Percentiles rank a stretch among this genome's conserved stretches.
Conservation (phyloP, 352 stramenopile species). For the Thalassiosira livingstoniorum region DNA sequence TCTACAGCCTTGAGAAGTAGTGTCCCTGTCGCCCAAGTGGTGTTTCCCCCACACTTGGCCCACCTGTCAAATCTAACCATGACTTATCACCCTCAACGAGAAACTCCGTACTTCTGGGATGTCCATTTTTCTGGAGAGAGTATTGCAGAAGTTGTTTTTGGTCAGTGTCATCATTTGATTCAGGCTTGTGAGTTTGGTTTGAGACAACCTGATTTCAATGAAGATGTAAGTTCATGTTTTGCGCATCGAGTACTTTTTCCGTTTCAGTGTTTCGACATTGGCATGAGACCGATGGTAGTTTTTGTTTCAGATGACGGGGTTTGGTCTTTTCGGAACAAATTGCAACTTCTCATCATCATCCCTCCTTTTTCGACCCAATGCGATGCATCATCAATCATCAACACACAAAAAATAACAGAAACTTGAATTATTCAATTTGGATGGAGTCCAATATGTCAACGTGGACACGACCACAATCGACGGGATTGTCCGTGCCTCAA, state of each 20-base stretch:
- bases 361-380: neutral
- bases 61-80: slow-evolving; percentile 49
- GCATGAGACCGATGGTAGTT: no score
- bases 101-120: slow-evolving; percentile 71
- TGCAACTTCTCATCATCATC: neutral
- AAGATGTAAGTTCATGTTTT: slow-evolving; percentile 53
- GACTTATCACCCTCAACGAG: slow-evolving; percentile 39
- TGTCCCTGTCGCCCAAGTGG: slow-evolving; percentile 1
- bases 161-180: slow-evolving; percentile 51
- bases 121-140: slow-evolving; percentile 65
- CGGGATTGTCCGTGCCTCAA: slow-evolving; percentile 48
- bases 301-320: neutral
- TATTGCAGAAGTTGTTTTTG: slow-evolving; percentile 57
- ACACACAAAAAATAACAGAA: slow-evolving; percentile 23
- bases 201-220: slow-evolving; percentile 53
- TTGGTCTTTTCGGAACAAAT: neutral
- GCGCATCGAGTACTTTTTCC: slow-evolving; percentile 19
- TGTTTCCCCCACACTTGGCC: slow-evolving; percentile 25
- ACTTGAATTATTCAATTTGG: slow-evolving; percentile 47
- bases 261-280: slow-evolving; percentile 2
- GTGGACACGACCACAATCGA: slow-evolving; percentile 58
- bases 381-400: neutral
- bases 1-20: neutral
- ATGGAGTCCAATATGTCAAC: slow-evolving; percentile 55
- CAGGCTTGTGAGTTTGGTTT: slow-evolving; percentile 59